Percentiles rank a stretch among this genome's conserved stretches.
Evolutionary conservation across 2,329 filamentous ascomycete species (phyloP).

Genomic region (Neospermospora avenae): DNA sequence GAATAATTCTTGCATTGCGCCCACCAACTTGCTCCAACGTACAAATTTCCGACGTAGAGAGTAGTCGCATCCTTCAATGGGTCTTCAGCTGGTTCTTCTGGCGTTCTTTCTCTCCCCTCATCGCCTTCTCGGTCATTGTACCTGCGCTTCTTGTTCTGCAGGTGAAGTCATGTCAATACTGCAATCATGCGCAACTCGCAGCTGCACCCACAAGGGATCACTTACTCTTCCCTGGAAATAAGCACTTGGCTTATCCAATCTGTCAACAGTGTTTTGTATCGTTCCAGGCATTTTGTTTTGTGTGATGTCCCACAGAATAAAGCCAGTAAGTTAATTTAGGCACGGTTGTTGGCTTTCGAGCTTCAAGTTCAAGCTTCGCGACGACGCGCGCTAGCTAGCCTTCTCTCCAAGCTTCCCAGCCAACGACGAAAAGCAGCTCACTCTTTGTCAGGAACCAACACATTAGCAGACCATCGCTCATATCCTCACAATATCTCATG

Average conservation of each 20-base stretch:
- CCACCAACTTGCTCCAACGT: conserved; percentile 39
- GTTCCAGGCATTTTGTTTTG: conserved; percentile 33
- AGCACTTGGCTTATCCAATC: conserved; percentile 90
- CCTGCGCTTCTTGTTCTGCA: conserved; percentile 51
- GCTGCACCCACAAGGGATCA: conserved; percentile 7
- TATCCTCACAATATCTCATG: conserved; percentile 16
- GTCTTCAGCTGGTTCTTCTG: conserved; percentile 62
- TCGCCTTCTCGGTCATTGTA: conserved; percentile 57
- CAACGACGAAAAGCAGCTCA: conserved; percentile 23
- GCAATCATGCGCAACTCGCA: conserved; percentile 12
- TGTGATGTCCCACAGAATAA: conserved; percentile 7
- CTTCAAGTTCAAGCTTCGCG: conserved; percentile 12
- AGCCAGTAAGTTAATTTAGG: conserved; percentile 1
- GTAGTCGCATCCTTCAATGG: conserved; percentile 85
- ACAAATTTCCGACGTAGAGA: conserved; percentile 96
- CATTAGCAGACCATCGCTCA: conserved; percentile 11
- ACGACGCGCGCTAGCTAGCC: conserved; percentile 23
- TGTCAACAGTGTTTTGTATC: conserved; percentile 72
- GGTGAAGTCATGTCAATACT: conserved; percentile 20
- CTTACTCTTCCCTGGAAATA: conserved; percentile 83
- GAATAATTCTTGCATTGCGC: conserved; percentile 6
- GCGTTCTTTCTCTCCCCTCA: conserved; percentile 43
- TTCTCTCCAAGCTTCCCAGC: conserved; percentile 8
- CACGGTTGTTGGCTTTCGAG: neutral
- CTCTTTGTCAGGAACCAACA: conserved; percentile 22